Percentiles rank a stretch among this genome's conserved stretches.
phyloP scores from a whole-genome alignment of 2,329 filamentous ascomycete genomes.

The Lachnellula subtilissima region DNA sequence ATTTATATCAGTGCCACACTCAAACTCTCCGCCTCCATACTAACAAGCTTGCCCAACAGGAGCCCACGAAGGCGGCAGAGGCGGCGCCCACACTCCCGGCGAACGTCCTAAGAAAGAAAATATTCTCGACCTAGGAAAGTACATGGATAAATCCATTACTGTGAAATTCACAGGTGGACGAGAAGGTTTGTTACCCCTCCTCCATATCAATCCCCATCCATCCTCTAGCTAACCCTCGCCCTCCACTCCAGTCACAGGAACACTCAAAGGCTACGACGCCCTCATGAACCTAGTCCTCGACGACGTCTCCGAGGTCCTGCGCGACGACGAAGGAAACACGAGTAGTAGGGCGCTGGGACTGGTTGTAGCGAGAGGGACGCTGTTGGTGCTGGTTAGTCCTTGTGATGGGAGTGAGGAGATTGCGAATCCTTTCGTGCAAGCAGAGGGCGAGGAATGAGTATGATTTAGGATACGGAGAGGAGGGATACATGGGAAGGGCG shows the following conservation, averaged over 20 bases:
- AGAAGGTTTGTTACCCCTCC: slow-evolving; percentile 57
- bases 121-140: slow-evolving; percentile 90
- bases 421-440: slow-evolving; percentile 81
- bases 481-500: background rate
- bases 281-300: slow-evolving; percentile 97
- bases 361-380: slow-evolving; percentile 84
- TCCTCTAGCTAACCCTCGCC: background rate
- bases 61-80: slow-evolving; percentile 40
- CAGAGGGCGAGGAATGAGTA: slow-evolving; percentile 49
- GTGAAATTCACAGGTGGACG: slow-evolving; percentile 96
- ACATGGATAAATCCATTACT: slow-evolving; percentile 92
- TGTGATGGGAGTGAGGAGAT: slow-evolving; percentile 95
- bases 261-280: slow-evolving; percentile 91
- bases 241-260: slow-evolving; percentile 66
- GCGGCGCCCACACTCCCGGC: slow-evolving; percentile 36
- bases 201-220: background rate
- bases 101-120: slow-evolving; percentile 97
- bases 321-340: slow-evolving; percentile 94
- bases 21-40: background rate
- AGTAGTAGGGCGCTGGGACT: slow-evolving; percentile 62
- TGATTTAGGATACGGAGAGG: background rate
- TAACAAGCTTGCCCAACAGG: slow-evolving; percentile 13
- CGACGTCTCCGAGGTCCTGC: slow-evolving; percentile 83
- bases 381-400: slow-evolving; percentile 88
- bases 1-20: background rate